phyloP scores from a whole-genome alignment of 768 basidiomycete species.

The Lactarius evosmus region DNA sequence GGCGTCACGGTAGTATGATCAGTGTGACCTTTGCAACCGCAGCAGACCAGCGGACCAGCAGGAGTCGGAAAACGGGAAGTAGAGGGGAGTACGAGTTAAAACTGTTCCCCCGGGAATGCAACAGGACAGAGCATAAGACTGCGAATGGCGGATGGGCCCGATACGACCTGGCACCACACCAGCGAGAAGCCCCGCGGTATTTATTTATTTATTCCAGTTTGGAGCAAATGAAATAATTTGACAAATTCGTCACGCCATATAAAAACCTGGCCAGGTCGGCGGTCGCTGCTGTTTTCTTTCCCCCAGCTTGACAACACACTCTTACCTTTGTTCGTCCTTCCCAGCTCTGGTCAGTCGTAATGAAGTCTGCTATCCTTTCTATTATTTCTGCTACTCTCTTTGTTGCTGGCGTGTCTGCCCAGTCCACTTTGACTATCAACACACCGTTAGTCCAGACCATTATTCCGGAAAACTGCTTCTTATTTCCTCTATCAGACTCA shows the following conservation, averaged over 20 bases:
- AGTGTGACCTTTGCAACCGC: not conserved
- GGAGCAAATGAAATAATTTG: not conserved
- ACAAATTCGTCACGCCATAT: slow-evolving; percentile 20
- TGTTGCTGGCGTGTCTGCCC: slow-evolving; percentile 44
- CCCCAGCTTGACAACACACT: slow-evolving; percentile 33
- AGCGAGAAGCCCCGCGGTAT: not conserved
- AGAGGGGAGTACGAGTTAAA: not conserved
- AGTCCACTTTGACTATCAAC: slow-evolving; percentile 48
- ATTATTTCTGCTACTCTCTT: slow-evolving; percentile 43
- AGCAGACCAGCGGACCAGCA: not conserved
- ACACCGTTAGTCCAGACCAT: slow-evolving; percentile 58
- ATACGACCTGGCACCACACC: too few species aligned
- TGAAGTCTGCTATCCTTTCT: slow-evolving; percentile 45
- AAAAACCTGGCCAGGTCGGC: slow-evolving; percentile 13
- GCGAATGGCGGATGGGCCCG: not conserved
- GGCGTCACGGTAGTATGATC: not conserved
- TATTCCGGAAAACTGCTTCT: slow-evolving; percentile 13
- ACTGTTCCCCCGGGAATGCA: not conserved
- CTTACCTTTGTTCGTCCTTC: slow-evolving; percentile 29
- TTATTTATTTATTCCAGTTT: not conserved
- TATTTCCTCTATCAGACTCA: slow-evolving; percentile 36
- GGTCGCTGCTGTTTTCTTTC: slow-evolving; percentile 28
- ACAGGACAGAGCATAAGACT: not conserved
- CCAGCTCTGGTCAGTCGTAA: slow-evolving; percentile 35
- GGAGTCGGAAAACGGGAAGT: not conserved